Evolutionary conservation across 805 yeast species (phyloP).

Genomic region (Helenozyma rhizophorensis): DNA sequence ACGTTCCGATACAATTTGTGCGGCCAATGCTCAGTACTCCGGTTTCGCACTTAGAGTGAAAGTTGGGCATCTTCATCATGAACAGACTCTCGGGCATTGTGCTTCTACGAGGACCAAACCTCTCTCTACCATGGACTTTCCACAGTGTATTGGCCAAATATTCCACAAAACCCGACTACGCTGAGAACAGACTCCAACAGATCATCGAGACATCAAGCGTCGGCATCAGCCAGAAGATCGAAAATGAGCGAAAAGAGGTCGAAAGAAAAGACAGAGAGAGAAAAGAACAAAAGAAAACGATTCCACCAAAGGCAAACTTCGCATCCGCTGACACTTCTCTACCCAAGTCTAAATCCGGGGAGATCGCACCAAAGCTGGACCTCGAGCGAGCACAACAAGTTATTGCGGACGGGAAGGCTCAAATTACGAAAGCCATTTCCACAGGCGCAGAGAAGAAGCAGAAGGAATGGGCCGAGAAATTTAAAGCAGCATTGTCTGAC

Average conservation of each 20-base stretch:
- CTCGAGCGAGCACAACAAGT: slow-evolving; percentile 10
- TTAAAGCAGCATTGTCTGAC: slow-evolving; percentile 50
- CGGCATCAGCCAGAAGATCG: slow-evolving; percentile 16
- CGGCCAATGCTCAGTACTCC: too few relatives aligned
- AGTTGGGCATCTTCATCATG: too few relatives aligned
- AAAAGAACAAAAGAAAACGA: slow-evolving; percentile 2
- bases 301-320: slow-evolving; percentile 1
- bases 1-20: too few relatives aligned
- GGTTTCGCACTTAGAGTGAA: too few relatives aligned
- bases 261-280: slow-evolving; percentile 1
- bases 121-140: neutral
- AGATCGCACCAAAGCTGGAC: neutral
- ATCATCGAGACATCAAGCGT: slow-evolving; percentile 35
- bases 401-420: slow-evolving; percentile 50
- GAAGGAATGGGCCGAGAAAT: slow-evolving; percentile 31
- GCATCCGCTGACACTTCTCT: too few relatives aligned
- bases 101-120: too few relatives aligned
- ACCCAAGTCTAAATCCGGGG: too few relatives aligned
- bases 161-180: slow-evolving; percentile 2
- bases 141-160: neutral
- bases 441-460: slow-evolving; percentile 19
- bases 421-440: too few relatives aligned
- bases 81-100: too few relatives aligned
- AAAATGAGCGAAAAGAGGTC: slow-evolving; percentile 1
- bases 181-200: slow-evolving; percentile 27